Base-by-base conservation (phyloP, 805 yeast genomes). In the Dipodascopsis uninucleata region DNA sequence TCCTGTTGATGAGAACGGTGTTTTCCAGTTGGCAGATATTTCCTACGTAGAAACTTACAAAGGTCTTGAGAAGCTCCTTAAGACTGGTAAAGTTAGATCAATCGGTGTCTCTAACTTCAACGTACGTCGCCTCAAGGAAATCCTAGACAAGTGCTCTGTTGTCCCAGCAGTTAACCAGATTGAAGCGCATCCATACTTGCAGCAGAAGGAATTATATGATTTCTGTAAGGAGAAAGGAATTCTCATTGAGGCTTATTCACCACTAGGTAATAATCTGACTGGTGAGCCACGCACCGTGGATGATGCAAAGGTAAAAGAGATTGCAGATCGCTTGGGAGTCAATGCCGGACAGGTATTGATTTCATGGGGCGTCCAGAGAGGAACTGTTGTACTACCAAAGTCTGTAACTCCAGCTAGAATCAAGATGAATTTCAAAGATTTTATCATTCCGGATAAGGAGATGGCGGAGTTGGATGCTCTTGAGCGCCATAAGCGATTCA, bases 21-120 rank as follows among this genome's bases (percentile, higher is more conserved):
- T 57, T 16, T 64, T 69, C 44, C 74, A 70, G 54, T 56, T 68
- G 21, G 72, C 71, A 46, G 52, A 54, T 14, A 60, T 61, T 39
- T 41, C 52, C 40, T 76, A 70, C 59, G 57, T 75, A 50, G 72
- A 80, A 56, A 78, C 85, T 21, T 84, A 78, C 78, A 77, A 74
- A 56, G 49, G 67, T 64, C 22, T 85, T 76, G 86, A 84, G 66
- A 67, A 75, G 55, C 65, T 82, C 39, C 69, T 76, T 40, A 65
- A 66, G 24, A 60, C 75, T 17, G 82, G 58, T 25, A 71, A 77
- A 61, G 71, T 77, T 22, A 76, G 71, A 56, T 77, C 88, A 20
- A 75, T 85, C 61, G 95, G 95, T 55, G 84, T 85, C 32, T 81
- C 89, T 28, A 85, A 85, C 67, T 78, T 80, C 61, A 73, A 84